Base-by-base conservation (phyloP, 768 basidiomycete genomes). In the Suillus americanus region DNA sequence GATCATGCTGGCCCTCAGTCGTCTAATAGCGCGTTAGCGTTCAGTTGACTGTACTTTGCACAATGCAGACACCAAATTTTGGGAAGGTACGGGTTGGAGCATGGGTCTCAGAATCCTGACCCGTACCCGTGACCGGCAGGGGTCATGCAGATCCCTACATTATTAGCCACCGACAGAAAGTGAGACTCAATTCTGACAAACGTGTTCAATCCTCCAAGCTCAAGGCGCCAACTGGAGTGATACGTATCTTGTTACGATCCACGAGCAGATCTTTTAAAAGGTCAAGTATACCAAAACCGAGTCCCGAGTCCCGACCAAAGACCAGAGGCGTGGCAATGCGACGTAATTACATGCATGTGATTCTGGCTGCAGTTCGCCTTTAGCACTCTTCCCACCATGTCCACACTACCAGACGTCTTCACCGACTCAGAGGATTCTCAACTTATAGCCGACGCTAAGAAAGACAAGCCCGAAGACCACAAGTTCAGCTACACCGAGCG, bases 401-500 rank as follows among this genome's bases (percentile, higher is more conserved):
- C 78, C 54, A 76, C 74, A 54, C 78, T 86, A 75, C 78, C 80
- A 33, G 77, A 82, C 65, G 79, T 85, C 25, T 91, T 89, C 71
- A 78, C 82, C 48, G 95, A 96, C 73, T 78, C 87, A 2, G 91
- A 95, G 73, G 97, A 99, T 74, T 85, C 94, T 1, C 81, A 88
- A 54, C 77, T 94, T 62, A 93, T 99, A 62, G 86, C 80, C 5
- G 86, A 94, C 46, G 95, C 92, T 33, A 98, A 99, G 83, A 85
- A 83, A 72, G 76, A 77, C 23, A 73, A 80, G 2, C 72, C 80
- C 0, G 82, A 87, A 6, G 80, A 86, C 6, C 79, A 82, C 48
- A 85, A 87, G 48, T 96, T 86, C 78, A 81, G 75, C 25, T 99
- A 92, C 77, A 88, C 89, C 9, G 95, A 97, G 80, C 85, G 92